phyloP scores from a whole-genome alignment of 164 flowering plant species.

The Stephania japonica region DNA sequence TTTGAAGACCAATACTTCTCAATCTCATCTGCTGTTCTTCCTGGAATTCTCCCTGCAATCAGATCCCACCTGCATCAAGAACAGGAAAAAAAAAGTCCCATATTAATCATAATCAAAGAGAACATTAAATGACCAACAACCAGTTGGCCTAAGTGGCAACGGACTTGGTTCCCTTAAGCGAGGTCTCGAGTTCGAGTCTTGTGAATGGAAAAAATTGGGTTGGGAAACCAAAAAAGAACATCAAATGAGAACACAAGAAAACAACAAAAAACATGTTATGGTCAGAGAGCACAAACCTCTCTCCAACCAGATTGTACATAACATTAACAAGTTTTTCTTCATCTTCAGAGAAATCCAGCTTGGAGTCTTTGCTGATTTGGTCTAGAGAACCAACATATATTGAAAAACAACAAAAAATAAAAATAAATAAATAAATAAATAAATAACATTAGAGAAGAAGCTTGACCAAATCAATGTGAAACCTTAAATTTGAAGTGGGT shows the following conservation, averaged over 20 bases:
- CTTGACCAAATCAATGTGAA: background rate
- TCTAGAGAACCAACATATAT: background rate
- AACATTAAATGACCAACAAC: too few species aligned
- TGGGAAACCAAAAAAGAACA: too few species aligned
- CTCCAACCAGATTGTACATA: slow-evolving; percentile 6
- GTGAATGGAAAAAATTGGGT: too few species aligned
- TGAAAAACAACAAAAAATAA: background rate
- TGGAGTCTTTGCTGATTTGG: background rate
- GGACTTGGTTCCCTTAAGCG: too few species aligned
- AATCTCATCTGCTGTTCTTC: slow-evolving; percentile 4
- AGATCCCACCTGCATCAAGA: background rate
- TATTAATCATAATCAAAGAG: too few species aligned
- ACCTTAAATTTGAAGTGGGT: background rate
- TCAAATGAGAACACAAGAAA: too few species aligned
- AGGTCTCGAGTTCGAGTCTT: too few species aligned
- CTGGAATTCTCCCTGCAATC: slow-evolving; percentile 9
- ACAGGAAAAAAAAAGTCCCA: background rate
- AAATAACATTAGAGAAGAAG: too few species aligned
- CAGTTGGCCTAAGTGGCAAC: too few species aligned
- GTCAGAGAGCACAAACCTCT: slow-evolving; percentile 1
- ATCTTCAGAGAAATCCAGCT: slow-evolving; percentile 2
- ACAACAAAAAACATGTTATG: background rate
- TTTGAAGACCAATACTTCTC: slow-evolving; percentile 9
- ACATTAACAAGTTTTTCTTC: slow-evolving; percentile 3
- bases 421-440: too few species aligned